Percentiles rank a stretch among this genome's conserved stretches.
Conservation (phyloP, 1,284 basidiomycete species). For the Apiotrichum brassicae region DNA sequence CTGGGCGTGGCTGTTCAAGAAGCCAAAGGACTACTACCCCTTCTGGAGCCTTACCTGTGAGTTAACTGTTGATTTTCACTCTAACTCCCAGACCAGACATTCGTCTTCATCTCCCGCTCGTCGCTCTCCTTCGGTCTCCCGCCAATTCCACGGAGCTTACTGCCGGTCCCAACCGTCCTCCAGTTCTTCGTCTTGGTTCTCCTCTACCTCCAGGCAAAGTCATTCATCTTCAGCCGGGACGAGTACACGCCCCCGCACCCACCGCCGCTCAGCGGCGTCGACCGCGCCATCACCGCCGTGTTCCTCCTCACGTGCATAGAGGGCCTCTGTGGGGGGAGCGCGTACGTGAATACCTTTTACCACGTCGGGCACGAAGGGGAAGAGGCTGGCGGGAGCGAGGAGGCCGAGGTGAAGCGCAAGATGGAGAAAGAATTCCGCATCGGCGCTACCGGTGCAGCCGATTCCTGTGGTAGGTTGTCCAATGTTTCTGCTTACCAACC, state of each 20-base stretch:
- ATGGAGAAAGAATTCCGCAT: constrained; percentile 78
- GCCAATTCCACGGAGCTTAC: constrained; percentile 63
- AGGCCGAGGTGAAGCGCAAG: constrained; percentile 32
- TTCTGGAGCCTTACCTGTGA: constrained; percentile 57
- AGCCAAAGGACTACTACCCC: constrained; percentile 88
- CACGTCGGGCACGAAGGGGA: constrained; percentile 65
- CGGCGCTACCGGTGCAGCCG: constrained; percentile 63
- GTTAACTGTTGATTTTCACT: neutral
- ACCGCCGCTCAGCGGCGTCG: constrained; percentile 25
- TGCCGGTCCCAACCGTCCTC: constrained; percentile 52
- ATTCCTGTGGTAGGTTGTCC: constrained; percentile 47
- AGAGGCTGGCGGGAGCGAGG: constrained; percentile 44
- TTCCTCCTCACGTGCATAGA: constrained; percentile 75
- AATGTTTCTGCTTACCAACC: constrained; percentile 44
- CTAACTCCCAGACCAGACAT: constrained; percentile 60
- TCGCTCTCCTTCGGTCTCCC: constrained; percentile 82
- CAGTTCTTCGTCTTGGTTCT: constrained; percentile 59
- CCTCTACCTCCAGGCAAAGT: constrained; percentile 48
- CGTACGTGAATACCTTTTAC: constrained; percentile 88
- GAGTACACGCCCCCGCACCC: constrained; percentile 27
- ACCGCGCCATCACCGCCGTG: constrained; percentile 58
- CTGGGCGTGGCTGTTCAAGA: constrained; percentile 73
- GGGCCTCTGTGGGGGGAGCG: constrained; percentile 81
- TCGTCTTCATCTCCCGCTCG: constrained; percentile 92
- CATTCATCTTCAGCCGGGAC: constrained; percentile 38